Base-by-base conservation (phyloP, 2,329 filamentous ascomycete species). In the Trichophyton mentagrophytes region DNA sequence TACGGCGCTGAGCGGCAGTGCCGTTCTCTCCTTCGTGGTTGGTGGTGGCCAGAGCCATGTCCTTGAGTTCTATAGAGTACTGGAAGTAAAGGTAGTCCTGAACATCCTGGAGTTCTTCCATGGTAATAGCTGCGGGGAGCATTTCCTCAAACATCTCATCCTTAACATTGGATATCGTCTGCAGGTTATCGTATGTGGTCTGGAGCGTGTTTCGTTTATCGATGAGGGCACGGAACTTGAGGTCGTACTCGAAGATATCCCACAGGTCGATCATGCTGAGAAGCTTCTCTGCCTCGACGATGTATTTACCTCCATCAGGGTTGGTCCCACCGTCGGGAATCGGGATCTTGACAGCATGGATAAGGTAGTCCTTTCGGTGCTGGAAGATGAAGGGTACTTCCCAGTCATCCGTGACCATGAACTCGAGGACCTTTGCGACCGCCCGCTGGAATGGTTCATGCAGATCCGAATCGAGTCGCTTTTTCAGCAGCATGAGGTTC, bases 321-420 rank as follows among this genome's bases (percentile, higher is more conserved):
- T 92, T 86, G 61, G 85, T 80, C 15, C 81, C 80, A 64, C 83
- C 78, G 74, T 70, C 85, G 71, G 77, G 85, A 5, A 82, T 80
- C 44, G 80, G 77, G n/a, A 80, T 76, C 69, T 89, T 90, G 65
- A 86, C 86, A 25, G 88, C 88, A 69, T 97, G 90, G 61, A 99
- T 95, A 49, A 99, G 82, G 70, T 97, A 99, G 72, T 99, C 93
- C 74, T 96, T 96, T 63, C 93, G 89, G 70, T 99, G 93, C 72
- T 96, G 92, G 73, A 96, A 96, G 67, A 99, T 93, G 72, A 96
- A 99, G 0, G 93, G 92, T 1, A 96, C 90, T 73, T 99, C 93
- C 67, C 92, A 90, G 66, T 95, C 89, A 65, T 97, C 91, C 3
- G 92, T 85, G 58, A 96, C 89, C 74, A 99, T 90, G 71, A 97